phyloP scores from a whole-genome alignment of 73 alveolate species.

The Tetrahymena borealis region DNA sequence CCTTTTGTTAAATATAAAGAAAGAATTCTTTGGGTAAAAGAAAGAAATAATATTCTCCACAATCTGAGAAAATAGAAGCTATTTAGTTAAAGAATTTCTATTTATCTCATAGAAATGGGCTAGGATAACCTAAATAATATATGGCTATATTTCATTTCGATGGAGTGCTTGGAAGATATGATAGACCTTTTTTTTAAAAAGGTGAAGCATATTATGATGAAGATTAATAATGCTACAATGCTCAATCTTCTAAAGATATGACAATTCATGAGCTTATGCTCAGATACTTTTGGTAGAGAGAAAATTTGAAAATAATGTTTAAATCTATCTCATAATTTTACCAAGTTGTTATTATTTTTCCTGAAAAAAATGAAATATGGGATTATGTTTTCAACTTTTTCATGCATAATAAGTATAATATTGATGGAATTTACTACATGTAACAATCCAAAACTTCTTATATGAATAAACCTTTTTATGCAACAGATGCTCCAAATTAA shows the following conservation, averaged over 20 bases:
- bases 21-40: no score
- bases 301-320: not conserved
- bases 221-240: not conserved
- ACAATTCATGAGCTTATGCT: not conserved
- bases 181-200: not conserved
- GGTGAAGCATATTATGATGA: not conserved
- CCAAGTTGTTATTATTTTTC: not conserved
- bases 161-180: not conserved
- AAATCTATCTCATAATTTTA: not conserved
- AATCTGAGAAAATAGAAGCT: not conserved
- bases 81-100: not conserved
- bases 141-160: not conserved
- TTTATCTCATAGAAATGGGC: not conserved
- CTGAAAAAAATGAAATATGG: not conserved
- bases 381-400: not conserved
- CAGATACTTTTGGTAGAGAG: not conserved
- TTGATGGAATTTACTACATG: not conserved
- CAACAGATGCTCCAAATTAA: not conserved
- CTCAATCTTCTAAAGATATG: not conserved
- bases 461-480: not conserved
- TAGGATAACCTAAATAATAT: not conserved
- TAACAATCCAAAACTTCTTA: not conserved
- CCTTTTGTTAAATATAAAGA: no score
- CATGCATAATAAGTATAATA: not conserved
- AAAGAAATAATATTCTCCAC: not conserved